Evolutionary conservation across 495 filamentous ascomycete species (phyloP).

Genomic region (Penicillium samsonianum): DNA sequence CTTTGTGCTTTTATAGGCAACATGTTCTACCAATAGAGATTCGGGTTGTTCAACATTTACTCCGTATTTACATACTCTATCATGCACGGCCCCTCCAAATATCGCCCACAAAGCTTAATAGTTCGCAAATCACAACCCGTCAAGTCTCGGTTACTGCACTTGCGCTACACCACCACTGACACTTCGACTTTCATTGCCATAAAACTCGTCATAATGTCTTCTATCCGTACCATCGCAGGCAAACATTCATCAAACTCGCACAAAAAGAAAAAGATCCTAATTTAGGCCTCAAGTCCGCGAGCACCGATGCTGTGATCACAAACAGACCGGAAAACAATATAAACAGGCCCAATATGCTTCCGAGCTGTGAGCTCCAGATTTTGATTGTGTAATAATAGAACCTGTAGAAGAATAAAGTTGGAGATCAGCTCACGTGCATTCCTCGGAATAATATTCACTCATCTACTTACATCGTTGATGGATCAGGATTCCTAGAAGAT

Average conservation of each 20-base stretch:
- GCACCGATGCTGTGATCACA: neutral
- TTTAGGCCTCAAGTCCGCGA: neutral
- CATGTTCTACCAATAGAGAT: too few species aligned
- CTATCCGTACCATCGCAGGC: neutral
- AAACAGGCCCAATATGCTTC: neutral
- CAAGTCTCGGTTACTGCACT: neutral
- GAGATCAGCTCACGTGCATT: slow-evolving; percentile 1
- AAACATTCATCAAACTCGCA: neutral
- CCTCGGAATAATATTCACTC: neutral
- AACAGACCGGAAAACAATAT: neutral
- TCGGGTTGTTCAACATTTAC: too few species aligned
- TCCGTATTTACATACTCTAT: too few species aligned
- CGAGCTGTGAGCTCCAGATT: neutral
- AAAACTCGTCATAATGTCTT: neutral
- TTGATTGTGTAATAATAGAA: neutral
- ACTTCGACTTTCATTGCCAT: neutral
- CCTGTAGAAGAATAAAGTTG: neutral
- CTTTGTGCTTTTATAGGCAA: too few species aligned
- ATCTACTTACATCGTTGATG: neutral
- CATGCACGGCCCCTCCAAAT: too few species aligned
- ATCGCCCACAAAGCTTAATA: too few species aligned
- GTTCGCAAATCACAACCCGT: neutral
- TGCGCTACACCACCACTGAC: neutral
- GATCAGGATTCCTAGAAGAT: neutral
- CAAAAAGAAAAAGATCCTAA: neutral